Conservation (phyloP, 2,329 filamentous ascomycete species). For the Fusarium sp. region DNA sequence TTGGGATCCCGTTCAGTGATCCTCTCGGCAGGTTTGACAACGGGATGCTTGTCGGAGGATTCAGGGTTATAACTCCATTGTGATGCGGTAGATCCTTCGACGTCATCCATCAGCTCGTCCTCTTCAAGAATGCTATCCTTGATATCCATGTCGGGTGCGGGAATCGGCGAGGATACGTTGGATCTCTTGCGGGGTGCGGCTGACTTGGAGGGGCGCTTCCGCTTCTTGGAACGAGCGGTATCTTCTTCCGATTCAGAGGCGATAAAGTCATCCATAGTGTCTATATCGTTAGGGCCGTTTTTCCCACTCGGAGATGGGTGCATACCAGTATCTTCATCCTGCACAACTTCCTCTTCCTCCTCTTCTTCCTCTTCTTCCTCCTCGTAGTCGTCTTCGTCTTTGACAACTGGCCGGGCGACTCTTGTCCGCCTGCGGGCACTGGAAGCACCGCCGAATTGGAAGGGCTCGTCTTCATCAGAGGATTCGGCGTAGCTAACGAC, state of each 20-base stretch:
- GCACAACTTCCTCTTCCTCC: slow-evolving; percentile 71
- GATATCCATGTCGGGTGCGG: slow-evolving; percentile 27
- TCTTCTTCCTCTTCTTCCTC: slow-evolving; percentile 77
- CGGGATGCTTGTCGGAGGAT: slow-evolving; percentile 51
- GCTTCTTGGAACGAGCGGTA: slow-evolving; percentile 69
- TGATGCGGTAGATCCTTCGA: slow-evolving; percentile 75
- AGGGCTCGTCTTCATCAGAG: slow-evolving; percentile 80
- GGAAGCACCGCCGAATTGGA: slow-evolving; percentile 57
- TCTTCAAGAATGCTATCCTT: slow-evolving; percentile 61
- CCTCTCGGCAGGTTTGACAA: slow-evolving; percentile 47
- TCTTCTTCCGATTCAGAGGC: slow-evolving; percentile 81
- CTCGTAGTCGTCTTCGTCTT: slow-evolving; percentile 76
- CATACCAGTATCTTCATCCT: slow-evolving; percentile 69
- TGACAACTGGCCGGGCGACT: slow-evolving; percentile 65
- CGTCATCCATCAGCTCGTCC: slow-evolving; percentile 64
- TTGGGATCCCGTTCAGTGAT: slow-evolving; percentile 46
- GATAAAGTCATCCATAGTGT: slow-evolving; percentile 87
- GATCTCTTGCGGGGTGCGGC: slow-evolving; percentile 69
- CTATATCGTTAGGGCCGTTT: slow-evolving; percentile 44
- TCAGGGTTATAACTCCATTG: slow-evolving; percentile 78
- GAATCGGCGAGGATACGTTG: slow-evolving; percentile 57
- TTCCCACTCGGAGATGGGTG: background rate
- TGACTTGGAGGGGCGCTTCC: slow-evolving; percentile 71
- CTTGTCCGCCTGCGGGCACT: slow-evolving; percentile 53
- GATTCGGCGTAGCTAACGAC: slow-evolving; percentile 85